phyloP scores from a whole-genome alignment of 2,329 filamentous ascomycete species.

The Phyllosticta citribraziliensis region DNA sequence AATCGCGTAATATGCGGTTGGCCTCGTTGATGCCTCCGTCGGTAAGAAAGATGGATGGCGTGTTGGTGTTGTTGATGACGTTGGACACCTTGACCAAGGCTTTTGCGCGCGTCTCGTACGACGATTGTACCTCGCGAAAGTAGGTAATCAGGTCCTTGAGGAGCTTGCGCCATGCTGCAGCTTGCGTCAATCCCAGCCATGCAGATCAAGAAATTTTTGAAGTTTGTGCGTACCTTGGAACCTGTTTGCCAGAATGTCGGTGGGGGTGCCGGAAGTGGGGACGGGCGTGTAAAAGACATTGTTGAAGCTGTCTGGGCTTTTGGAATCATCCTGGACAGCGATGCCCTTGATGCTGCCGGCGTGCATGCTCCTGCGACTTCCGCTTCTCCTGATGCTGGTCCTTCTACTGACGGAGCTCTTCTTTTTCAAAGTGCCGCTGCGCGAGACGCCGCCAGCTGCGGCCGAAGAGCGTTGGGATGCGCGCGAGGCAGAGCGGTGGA shows the following conservation, averaged over 20 bases:
- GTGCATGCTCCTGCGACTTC: conserved; percentile 70
- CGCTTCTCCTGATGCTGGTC: conserved; percentile 65
- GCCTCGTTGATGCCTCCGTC: conserved; percentile 84
- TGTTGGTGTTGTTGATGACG: conserved; percentile 67
- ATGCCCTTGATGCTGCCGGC: conserved; percentile 82
- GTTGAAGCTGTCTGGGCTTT: conserved; percentile 57
- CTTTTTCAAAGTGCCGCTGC: conserved; percentile 78
- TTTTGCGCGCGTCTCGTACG: conserved; percentile 81
- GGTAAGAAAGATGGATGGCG: conserved; percentile 65
- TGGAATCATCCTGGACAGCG: conserved; percentile 56
- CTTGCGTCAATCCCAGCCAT: background rate
- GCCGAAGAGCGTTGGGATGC: conserved; percentile 36
- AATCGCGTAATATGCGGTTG: conserved; percentile 65
- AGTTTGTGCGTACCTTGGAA: conserved; percentile 62
- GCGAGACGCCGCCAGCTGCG: conserved; percentile 38
- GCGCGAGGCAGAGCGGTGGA: conserved; percentile 52
- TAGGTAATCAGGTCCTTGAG: conserved; percentile 91
- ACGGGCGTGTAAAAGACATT: conserved; percentile 87
- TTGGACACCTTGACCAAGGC: conserved; percentile 73
- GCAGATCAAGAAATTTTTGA: background rate
- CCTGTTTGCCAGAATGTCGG: conserved; percentile 73
- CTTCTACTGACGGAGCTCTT: conserved; percentile 67
- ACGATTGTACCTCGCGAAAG: conserved; percentile 81
- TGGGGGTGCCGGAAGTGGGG: conserved; percentile 77
- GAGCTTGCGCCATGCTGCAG: conserved; percentile 80